A percentile compares a stretch with the other conserved stretches of the same genome.
phyloP scores from a whole-genome alignment of 2,329 filamentous ascomycete species.

The Dothideomycetes sp. region DNA sequence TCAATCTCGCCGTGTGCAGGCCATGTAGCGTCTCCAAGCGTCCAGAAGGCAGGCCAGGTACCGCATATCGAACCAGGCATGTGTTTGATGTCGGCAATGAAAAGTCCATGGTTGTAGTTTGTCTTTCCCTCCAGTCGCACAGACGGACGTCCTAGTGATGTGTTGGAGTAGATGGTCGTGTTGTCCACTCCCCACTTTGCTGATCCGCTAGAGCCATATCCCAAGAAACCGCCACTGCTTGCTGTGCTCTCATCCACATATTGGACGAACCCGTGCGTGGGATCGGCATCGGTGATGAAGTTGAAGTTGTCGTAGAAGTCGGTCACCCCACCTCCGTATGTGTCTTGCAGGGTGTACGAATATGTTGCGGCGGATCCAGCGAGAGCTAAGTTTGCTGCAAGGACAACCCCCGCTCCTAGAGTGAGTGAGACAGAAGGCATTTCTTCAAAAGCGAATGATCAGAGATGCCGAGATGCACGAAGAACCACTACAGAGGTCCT shows the following conservation, averaged over 20 bases:
- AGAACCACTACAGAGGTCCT: too few relatives aligned
- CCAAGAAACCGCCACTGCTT: slow-evolving; percentile 13
- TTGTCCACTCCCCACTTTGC: slow-evolving; percentile 11
- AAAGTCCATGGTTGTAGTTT: slow-evolving; percentile 33
- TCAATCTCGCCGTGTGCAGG: slow-evolving; percentile 34
- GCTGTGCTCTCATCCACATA: slow-evolving; percentile 54
- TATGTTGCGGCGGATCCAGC: slow-evolving; percentile 6
- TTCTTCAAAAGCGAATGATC: too few relatives aligned
- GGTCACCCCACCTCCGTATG: slow-evolving; percentile 27
- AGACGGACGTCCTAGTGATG: slow-evolving; percentile 23
- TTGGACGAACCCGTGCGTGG: slow-evolving; percentile 63
- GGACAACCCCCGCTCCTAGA: not conserved
- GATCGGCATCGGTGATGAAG: slow-evolving; percentile 48
- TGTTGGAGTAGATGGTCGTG: slow-evolving; percentile 5
- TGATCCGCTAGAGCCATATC: slow-evolving; percentile 2
- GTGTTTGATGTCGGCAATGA: slow-evolving; percentile 38
- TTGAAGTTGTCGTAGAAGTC: slow-evolving; percentile 42
- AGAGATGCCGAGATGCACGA: too few relatives aligned
- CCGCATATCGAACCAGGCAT: slow-evolving; percentile 39
- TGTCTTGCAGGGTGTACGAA: slow-evolving; percentile 30
- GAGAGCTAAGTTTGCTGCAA: slow-evolving; percentile 2
- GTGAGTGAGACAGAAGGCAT: not conserved
- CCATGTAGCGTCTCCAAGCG: slow-evolving; percentile 21
- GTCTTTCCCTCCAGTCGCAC: slow-evolving; percentile 36
- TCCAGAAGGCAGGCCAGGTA: slow-evolving; percentile 36